Evolutionary conservation across 192 early-diverging fungal species (phyloP).

Genomic region (Mycoemilia scoparia): DNA sequence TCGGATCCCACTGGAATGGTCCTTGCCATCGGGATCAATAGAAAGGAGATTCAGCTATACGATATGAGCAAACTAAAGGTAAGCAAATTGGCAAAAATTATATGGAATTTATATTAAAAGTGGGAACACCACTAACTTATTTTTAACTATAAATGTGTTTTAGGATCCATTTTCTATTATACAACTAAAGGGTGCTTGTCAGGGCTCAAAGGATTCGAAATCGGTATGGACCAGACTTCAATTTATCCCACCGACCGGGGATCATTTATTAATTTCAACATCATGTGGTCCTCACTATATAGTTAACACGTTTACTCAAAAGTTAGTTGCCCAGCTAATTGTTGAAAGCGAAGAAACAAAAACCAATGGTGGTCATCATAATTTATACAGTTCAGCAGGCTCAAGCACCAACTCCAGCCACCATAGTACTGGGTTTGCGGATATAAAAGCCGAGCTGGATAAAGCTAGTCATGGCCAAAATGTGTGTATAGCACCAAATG

Average conservation of each 20-base stretch:
- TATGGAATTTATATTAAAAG: neutral
- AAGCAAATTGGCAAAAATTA: constrained; percentile 10
- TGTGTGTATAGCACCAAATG: constrained; percentile 15
- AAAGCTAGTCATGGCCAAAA: constrained; percentile 9
- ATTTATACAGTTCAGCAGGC: no score
- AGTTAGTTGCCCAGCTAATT: constrained; percentile 1
- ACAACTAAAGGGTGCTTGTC: neutral
- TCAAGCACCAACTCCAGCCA: neutral
- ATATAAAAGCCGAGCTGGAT: constrained; percentile 4
- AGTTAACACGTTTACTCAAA: constrained; percentile 8
- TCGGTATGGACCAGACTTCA: constrained; percentile 2
- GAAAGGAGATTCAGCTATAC: constrained; percentile 41
- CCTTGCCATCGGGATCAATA: constrained; percentile 42
- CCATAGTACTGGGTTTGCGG: neutral
- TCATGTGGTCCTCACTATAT: constrained; percentile 5
- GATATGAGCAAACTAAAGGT: constrained; percentile 45
- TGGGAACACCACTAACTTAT: no score
- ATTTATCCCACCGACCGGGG: constrained; percentile 14
- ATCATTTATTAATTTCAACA: constrained; percentile 11
- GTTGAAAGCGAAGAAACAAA: neutral
- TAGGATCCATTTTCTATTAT: no score
- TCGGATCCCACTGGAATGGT: constrained; percentile 68
- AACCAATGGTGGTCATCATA: neutral
- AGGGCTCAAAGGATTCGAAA: neutral
- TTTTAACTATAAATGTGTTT: no score